Evolutionary conservation across 306 rosid species (phyloP), one percentile per base, ranked within the genome.

Genomic region (Biancaea sappan): DNA sequence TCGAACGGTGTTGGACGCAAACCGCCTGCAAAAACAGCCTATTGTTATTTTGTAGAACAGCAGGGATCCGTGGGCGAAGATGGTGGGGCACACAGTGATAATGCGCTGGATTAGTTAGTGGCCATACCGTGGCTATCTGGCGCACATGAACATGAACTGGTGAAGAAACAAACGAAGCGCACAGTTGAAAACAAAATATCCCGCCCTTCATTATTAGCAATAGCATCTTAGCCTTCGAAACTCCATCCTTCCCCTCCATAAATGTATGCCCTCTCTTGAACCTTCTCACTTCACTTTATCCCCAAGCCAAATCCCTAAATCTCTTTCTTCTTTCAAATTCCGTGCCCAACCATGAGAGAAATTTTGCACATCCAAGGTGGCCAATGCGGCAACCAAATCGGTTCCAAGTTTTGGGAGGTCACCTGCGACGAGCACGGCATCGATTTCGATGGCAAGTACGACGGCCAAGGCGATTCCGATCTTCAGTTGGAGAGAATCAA

Each of bases 301-400:
- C 78, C 44, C 61, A 2, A 37, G 0, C 13, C 26, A 66, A 58
- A 60, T 57, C 73, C 80, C 67, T 58, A 51, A 57, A 57, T 78
- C 77, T 73, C 3, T 28, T 18, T n/a, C 32, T 12, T 12, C 32
- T 12, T 12, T 15, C 29, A 0, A 46, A 14, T 22, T n/a, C n/a
- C n/a, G n/a, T n/a, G n/a, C 21, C 34, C 40, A 47, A 69, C 74
- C 71, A 92, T 92, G 98, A 88, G 96, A 71, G 98, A 92, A 84
- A 92, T 92, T 79, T 75, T 92, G 82, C 98, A 92, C 73, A 82
- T 92, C 32, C 96, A 92, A 60, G 98, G 92, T 24, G 98, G 98
- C 75, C 98, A 92, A 84, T 92, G 98, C 76, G 98, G 98, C 21
- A 92, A 92, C 89, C 98, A 92, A 66, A 92, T 92, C 86, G 98